Base-by-base conservation (phyloP, 2,329 filamentous ascomycete species). In the Colletotrichum limetticola region DNA sequence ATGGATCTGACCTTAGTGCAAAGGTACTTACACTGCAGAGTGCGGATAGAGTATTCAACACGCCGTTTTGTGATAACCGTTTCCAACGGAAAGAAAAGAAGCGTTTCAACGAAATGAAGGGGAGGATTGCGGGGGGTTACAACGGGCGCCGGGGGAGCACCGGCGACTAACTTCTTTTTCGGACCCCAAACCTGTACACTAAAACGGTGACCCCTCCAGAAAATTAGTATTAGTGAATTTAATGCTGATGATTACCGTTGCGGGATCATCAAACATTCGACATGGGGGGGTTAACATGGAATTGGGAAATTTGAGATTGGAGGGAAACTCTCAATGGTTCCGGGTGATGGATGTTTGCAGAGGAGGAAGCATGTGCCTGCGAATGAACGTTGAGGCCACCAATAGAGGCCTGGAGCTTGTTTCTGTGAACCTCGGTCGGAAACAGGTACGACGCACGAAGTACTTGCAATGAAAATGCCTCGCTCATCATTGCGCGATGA, bases 221-320 rank as follows among this genome's bases (percentile, higher is more conserved):
- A 35, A 53, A 2, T 8, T 5, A 14, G 32, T 26, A 8, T 37
- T 28, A n/a, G 32, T 14, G 35, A 49, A 49, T 49, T 28, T 53
- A 35, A 35, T 22, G 58, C 30, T 42, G 37, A 42, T 42, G 37
- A 42, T 52, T 58, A 53, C 53, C 58, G 56, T 35, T 35, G 32
- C 35, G 37, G 37, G 37, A 61, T 68, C 57, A 71, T 71, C 58
- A 68, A 63, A 57, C 57, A 19, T 19, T 16, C 42, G 52, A 58
- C 49, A 70, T 56, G 59, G 30, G 30, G 62, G 37, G 37, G 26
- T 4, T 5, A 26, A 16, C 16, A 46, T 32, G 59, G 16, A 59
- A 32, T 60, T 22, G n/a, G 30, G 30, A 28, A 14, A 30, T 42
- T 11, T 1, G 42, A 30, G 5, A n/a, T 22, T 46, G 19, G 16